A percentile compares a stretch with the other conserved stretches of the same genome.
phyloP scores from a whole-genome alignment of 164 flowering plant species.

The Vitis labrusca region DNA sequence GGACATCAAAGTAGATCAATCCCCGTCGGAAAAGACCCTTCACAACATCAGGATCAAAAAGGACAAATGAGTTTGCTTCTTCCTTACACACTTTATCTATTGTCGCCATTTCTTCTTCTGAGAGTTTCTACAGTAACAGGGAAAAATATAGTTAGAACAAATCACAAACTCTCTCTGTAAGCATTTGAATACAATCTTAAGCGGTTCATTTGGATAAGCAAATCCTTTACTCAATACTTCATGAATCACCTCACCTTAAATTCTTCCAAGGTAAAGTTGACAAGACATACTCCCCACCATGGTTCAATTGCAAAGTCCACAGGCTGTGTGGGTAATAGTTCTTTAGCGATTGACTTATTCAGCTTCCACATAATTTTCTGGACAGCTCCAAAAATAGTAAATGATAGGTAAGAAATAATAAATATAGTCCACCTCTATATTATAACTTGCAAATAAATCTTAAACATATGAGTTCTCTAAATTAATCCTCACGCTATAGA shows the following conservation, averaged over 20 bases:
- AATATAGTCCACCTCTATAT: constrained; percentile 11
- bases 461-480: background rate
- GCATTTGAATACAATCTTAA: background rate
- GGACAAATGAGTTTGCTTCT: constrained; percentile 89
- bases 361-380: constrained; percentile 99
- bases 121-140: constrained; percentile 63
- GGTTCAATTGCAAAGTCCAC: constrained; percentile 90
- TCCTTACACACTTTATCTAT: constrained; percentile 97
- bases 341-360: constrained; percentile 97
- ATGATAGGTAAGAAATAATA: constrained; percentile 23
- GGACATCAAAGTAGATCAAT: constrained; percentile 90
- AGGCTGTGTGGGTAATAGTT: constrained; percentile 87
- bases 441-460: constrained; percentile 8
- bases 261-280: constrained; percentile 96
- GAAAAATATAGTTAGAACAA: background rate
- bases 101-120: constrained; percentile 93
- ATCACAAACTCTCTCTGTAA: background rate
- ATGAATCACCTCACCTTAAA: constrained; percentile 63
- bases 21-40: constrained; percentile 86
- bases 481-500: background rate
- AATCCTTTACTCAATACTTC: background rate
- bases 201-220: no score
- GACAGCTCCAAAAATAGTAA: constrained; percentile 39
- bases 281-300: constrained; percentile 99
- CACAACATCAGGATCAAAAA: constrained; percentile 81